A percentile compares a stretch with the other conserved stretches of the same genome.
phyloP scores from a whole-genome alignment of 2,329 filamentous ascomycete genomes.

The Exophiala oligosperma region DNA sequence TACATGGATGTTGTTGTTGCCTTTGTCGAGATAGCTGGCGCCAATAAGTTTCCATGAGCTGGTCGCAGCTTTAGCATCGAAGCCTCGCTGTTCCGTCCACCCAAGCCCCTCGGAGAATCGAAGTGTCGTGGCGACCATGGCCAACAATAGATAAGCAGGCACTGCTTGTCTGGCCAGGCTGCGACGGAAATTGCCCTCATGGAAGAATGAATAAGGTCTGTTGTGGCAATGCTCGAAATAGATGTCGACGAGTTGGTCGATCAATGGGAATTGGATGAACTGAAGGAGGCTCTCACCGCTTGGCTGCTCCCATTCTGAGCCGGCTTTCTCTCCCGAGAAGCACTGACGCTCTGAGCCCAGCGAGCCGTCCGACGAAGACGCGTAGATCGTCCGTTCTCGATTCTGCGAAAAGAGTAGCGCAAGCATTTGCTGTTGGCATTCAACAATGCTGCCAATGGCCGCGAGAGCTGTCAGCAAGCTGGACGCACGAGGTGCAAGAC shows the following conservation, averaged over 20 bases:
- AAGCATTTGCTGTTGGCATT: not conserved
- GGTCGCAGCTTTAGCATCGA: slow-evolving; percentile 24
- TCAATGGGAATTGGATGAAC: not conserved
- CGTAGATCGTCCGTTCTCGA: not conserved
- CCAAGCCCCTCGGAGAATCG: slow-evolving; percentile 32
- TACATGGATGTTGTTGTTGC: slow-evolving; percentile 34
- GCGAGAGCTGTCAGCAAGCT: not conserved
- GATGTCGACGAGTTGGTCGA: slow-evolving; percentile 24
- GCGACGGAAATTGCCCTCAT: slow-evolving; percentile 36
- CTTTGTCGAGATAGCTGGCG: slow-evolving; percentile 34
- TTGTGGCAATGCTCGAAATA: slow-evolving; percentile 40
- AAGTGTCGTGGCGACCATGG: slow-evolving; percentile 35
- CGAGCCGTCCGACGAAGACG: not conserved
- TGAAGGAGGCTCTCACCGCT: not conserved
- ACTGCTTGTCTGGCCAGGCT: slow-evolving; percentile 29
- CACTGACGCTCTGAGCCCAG: not conserved
- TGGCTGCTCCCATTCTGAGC: not conserved
- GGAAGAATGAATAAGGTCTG: slow-evolving; percentile 42
- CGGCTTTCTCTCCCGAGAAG: not conserved
- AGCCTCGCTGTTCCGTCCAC: slow-evolving; percentile 29
- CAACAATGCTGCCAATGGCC: not conserved
- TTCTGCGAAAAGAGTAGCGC: not conserved
- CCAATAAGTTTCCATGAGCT: slow-evolving; percentile 38
- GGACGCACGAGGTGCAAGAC: not conserved
- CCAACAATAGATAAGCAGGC: slow-evolving; percentile 35